Base-by-base conservation (phyloP, 371 early-diverging fungal species). In the Choanephora cucurbitarum region DNA sequence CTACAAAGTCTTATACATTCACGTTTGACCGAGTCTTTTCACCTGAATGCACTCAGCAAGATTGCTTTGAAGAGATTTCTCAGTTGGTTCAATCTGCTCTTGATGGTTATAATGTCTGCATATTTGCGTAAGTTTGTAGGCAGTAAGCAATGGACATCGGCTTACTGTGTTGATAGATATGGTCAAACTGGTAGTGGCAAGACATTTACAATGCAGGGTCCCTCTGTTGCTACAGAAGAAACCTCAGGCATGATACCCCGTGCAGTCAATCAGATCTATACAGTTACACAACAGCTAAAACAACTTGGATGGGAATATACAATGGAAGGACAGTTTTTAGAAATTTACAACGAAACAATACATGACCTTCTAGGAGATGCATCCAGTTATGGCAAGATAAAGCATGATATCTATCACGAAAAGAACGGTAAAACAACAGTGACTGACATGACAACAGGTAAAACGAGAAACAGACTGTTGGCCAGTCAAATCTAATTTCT, bases 181-280 rank as follows among this genome's bases (percentile, higher is more conserved):
- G 99, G 99, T 0, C 99, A 99, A 77, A 99, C 99, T 3, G 99
- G 99, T 0, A 91, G 92, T 65, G 99, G 99, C 44, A 99, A 99
- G 42, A 60, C 50, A 39, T 59, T 22, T 55, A 92, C 93, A 0
- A 92, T 92, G 93, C 87, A 91, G 66, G 93, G 91, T 10, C 81
- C 86, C 0, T 52, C 72, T 22, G 59, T 65, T 19, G 59, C 72
- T 6, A 67, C 58, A 31, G 72, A 77, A 23, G 65, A 71, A 15
- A 70, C 59, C 17, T 68, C 80, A 62, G 95, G 93, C 15, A 92
- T 98, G 86, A 94, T 98, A 60, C 94, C 96, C 39, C 83, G 94
- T 21, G 91, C 95, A 0, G 91, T 96, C 7, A 67, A 83, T 41
- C 91, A 92, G 65, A 92, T 99, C 15, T 97, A 91, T 63, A 78